Evolutionary conservation across 2,329 filamentous ascomycete genomes (phyloP).

Genomic region (Hyphodiscus sp.): DNA sequence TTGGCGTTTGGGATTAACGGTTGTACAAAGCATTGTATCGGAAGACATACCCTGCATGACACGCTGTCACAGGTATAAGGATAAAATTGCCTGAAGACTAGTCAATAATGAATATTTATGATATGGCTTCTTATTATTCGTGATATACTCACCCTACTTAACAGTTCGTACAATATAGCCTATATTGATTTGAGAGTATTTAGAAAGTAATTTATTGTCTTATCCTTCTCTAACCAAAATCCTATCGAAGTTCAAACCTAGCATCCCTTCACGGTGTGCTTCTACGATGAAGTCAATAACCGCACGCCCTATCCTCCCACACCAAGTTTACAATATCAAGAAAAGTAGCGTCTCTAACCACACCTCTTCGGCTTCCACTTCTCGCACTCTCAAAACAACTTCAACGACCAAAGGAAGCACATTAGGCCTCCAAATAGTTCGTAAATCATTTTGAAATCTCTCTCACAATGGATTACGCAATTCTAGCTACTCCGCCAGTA

Average conservation of each 20-base stretch:
- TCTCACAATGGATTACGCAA: conserved; percentile 33
- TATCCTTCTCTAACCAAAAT: not conserved
- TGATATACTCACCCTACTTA: no score
- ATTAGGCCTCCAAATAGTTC: no score
- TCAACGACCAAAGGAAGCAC: no score
- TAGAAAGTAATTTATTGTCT: no score
- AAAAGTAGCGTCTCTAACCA: not conserved
- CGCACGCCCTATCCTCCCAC: not conserved
- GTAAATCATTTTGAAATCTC: not conserved
- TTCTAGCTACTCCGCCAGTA: conserved; percentile 58
- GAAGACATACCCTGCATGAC: not conserved
- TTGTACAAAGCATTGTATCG: not conserved
- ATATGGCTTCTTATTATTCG: not conserved
- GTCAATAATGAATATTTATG: not conserved
- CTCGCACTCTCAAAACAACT: not conserved
- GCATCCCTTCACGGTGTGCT: no score
- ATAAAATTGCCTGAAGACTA: not conserved
- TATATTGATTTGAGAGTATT: no score
- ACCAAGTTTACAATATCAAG: not conserved
- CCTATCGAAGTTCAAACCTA: not conserved
- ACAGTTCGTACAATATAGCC: no score
- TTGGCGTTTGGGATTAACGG: not conserved
- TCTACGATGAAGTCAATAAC: not conserved
- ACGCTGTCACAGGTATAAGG: not conserved
- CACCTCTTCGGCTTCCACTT: not conserved